Evolutionary conservation across 116 monocot species (phyloP).

Genomic region (Cymodocea nodosa): DNA sequence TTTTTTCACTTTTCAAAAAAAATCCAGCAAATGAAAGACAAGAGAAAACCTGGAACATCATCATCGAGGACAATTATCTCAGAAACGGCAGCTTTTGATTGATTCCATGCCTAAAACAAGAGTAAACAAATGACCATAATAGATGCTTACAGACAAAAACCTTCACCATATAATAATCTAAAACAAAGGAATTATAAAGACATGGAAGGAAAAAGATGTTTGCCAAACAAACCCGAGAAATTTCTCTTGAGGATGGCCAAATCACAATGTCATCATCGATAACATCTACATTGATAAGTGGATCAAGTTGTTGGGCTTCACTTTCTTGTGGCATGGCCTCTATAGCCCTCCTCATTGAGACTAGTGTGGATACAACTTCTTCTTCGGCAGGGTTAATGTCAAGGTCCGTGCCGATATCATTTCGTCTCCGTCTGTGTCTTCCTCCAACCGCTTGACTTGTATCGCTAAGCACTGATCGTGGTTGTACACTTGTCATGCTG

Average conservation of each 20-base stretch:
- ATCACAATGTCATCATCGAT: background rate
- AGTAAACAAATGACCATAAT: background rate
- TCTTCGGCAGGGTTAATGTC: background rate
- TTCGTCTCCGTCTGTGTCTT: background rate
- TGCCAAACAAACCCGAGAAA: constrained; percentile 4
- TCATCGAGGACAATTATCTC: background rate
- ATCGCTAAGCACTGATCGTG: background rate
- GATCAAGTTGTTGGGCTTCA: background rate
- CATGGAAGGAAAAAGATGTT: too few species aligned
- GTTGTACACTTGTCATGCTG: background rate
- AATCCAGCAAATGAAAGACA: background rate
- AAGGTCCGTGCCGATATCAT: background rate
- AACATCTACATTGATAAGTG: background rate
- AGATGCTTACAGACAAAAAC: too few species aligned
- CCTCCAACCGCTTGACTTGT: background rate
- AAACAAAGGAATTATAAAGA: too few species aligned
- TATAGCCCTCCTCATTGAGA: background rate
- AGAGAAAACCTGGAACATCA: constrained; percentile 3
- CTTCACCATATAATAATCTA: too few species aligned
- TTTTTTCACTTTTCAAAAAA: background rate
- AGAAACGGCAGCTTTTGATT: background rate
- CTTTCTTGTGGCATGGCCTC: background rate
- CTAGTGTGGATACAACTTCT: background rate
- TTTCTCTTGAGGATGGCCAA: background rate
- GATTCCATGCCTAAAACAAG: constrained; percentile 3